A percentile compares a stretch with the other conserved stretches of the same genome.
phyloP scores from a whole-genome alignment of 805 yeast genomes.

The Candida ascalaphidarum region DNA sequence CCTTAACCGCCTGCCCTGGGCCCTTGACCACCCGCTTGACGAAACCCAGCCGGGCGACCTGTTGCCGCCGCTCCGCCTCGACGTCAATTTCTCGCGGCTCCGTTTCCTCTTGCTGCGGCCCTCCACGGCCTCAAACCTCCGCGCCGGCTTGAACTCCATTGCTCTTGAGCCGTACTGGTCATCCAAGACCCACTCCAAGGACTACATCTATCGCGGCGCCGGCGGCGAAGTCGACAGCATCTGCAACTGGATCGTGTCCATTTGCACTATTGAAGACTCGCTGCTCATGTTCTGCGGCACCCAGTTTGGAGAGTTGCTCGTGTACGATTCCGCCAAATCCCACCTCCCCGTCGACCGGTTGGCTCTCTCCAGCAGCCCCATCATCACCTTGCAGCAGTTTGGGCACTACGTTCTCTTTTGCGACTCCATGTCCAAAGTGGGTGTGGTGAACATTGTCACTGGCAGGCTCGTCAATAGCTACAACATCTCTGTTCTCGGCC shows the following conservation, averaged over 20 bases:
- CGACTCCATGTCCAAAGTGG: conserved; percentile 23
- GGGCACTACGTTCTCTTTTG: conserved; percentile 11
- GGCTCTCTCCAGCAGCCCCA: conserved; percentile 17
- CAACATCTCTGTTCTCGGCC: conserved; percentile 15
- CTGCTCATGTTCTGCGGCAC: conserved; percentile 17
- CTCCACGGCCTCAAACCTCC: too few species aligned
- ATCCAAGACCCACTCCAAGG: conserved; percentile 2
- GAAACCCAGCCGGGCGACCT: too few species aligned
- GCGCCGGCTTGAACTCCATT: not conserved
- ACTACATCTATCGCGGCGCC: conserved; percentile 5
- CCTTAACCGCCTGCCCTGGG: too few species aligned
- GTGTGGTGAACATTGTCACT: conserved; percentile 12
- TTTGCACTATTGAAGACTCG: conserved; percentile 7
- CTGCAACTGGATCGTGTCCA: conserved; percentile 15
- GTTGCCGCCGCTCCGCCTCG: too few species aligned
- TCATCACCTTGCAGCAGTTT: conserved; percentile 10
- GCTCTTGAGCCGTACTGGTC: conserved; percentile 9
- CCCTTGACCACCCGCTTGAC: too few species aligned
- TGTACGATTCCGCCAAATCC: conserved; percentile 10
- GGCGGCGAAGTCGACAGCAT: conserved; percentile 4
- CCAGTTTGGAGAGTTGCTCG: conserved; percentile 20
- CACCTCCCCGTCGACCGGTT: conserved; percentile 6
- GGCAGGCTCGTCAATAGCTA: conserved; percentile 9
- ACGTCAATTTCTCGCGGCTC: too few species aligned
- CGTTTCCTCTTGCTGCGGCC: too few species aligned